Conservation (phyloP, 257 asterid genomes). For the Fraxinus anomala region DNA sequence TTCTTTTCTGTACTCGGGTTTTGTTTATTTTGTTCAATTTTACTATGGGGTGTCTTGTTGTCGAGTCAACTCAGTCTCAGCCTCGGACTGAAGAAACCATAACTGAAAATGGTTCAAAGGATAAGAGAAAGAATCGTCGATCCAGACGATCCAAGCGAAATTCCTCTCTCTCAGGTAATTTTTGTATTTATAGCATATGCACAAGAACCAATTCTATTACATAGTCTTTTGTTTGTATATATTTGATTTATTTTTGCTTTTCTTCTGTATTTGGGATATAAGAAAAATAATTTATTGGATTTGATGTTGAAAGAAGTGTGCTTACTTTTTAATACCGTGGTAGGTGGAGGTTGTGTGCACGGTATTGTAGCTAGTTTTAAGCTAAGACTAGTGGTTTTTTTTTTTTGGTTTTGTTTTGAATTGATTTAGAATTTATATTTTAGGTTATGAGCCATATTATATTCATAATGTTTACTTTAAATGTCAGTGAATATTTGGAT, state of each 20-base stretch:
- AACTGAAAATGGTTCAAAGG: slow-evolving; percentile 17
- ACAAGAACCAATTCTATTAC: neutral
- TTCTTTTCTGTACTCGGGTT: neutral
- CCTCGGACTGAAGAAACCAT: slow-evolving; percentile 21
- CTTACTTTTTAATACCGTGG: neutral
- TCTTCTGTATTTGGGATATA: neutral
- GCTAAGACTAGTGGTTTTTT: neutral
- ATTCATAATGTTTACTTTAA: neutral
- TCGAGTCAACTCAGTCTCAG: slow-evolving; percentile 24
- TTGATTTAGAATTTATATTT: neutral
- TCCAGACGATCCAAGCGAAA: slow-evolving; percentile 50
- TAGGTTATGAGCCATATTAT: slow-evolving; percentile 2
- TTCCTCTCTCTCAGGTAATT: slow-evolving; percentile 34
- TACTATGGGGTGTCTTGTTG: slow-evolving; percentile 30
- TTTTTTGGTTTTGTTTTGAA: neutral
- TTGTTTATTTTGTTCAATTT: neutral
- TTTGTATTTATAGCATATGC: neutral
- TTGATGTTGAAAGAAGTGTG: slow-evolving; percentile 1
- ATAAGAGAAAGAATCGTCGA: slow-evolving; percentile 56
- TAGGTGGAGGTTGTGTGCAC: neutral
- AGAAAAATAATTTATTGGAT: neutral
- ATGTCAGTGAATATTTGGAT: neutral
- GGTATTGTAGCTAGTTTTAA: neutral
- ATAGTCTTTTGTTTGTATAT: neutral
- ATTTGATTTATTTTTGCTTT: neutral